Evolutionary conservation across 768 basidiomycete species (phyloP), one percentile per base, ranked within the genome.

Genomic region (Collybia mongolica): DNA sequence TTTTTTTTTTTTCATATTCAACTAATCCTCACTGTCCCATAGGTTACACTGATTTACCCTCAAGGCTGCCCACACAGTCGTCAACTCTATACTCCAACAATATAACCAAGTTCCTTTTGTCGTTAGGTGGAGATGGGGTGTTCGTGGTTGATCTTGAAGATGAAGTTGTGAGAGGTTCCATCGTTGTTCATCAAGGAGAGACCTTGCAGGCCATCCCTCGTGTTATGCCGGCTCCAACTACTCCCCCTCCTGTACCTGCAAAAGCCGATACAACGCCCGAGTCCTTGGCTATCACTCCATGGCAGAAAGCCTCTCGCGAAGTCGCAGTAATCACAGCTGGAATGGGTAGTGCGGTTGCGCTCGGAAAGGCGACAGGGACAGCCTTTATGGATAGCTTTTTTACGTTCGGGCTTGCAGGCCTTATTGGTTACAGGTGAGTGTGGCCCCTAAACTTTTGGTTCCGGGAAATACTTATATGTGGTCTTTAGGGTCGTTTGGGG

Each of bases 21-120:
- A 1, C 56, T 7, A 3, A 32, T 32, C 32, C 32, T 14, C 4
- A 32, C 2, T 32, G 9, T 32, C 32, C 14, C 32, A 14, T 32
- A 90, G 88, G 89, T 36, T 90, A 90, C 62, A 85, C 88, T 42
- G 92, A 94, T 67, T 73, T 93, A 43, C 86, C 91, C 5, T 92
- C 90, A n/a, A 81, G 92, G 35, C 71, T 94, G 29, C 92, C 92
- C 14, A 94, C 92, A 0, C 92, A 94, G 60, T 90, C 90, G 4
- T 91, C 89, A 3, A 91, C 90, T 2, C 71, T 94, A 5, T 94
- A 94, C 65, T 94, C 92, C 5, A 94, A 94, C 68, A 94, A 94
- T 60, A 84, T 94, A 54, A 86, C 88, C 32, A 94, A 94, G 64
- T 93, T 94, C 69, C 75, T 94, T 39, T 73, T 93, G 14, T 92